These are phyloP conservation scores for Cladophialophora carrionii DNA, from an alignment of 2,329 filamentous ascomycete genomes.

Conservation along the genomic window DNA sequence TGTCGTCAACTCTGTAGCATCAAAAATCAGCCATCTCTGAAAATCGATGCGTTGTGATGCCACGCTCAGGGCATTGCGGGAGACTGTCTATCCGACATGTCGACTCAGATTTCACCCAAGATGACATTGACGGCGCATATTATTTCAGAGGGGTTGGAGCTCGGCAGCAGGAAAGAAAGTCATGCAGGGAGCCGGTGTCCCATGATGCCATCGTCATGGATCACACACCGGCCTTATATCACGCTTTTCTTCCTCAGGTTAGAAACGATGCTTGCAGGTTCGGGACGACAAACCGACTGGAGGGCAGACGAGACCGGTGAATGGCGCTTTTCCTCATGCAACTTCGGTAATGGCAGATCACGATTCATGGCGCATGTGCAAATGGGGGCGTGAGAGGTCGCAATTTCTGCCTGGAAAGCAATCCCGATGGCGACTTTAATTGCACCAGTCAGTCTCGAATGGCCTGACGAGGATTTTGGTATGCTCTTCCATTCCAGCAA, in stretches of 20 bases:
- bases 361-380: not conserved
- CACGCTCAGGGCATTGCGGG: not conserved
- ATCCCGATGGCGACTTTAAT: not conserved
- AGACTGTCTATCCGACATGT: not conserved
- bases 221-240: conserved; percentile 1
- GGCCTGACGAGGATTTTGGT: conserved; percentile 10
- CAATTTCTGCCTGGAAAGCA: not conserved
- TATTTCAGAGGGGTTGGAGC: not conserved
- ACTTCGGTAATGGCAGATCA: not conserved
- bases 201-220: conserved; percentile 5
- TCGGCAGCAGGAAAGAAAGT: not conserved
- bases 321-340: not conserved
- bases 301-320: not conserved
- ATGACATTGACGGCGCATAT: conserved; percentile 1
- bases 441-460: not conserved
- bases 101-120: not conserved
- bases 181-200: conserved; percentile 5
- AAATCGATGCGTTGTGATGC: not conserved
- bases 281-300: not conserved
- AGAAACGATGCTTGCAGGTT: not conserved
- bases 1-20: not conserved
- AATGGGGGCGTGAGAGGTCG: no score
- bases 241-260: not conserved
- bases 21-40: not conserved
- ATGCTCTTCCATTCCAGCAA: conserved; percentile 15